A percentile compares a stretch with the other conserved stretches of the same genome.
Evolutionary conservation across 2,329 filamentous ascomycete species (phyloP).

Genomic region (Aspergillus puulaauensis): DNA sequence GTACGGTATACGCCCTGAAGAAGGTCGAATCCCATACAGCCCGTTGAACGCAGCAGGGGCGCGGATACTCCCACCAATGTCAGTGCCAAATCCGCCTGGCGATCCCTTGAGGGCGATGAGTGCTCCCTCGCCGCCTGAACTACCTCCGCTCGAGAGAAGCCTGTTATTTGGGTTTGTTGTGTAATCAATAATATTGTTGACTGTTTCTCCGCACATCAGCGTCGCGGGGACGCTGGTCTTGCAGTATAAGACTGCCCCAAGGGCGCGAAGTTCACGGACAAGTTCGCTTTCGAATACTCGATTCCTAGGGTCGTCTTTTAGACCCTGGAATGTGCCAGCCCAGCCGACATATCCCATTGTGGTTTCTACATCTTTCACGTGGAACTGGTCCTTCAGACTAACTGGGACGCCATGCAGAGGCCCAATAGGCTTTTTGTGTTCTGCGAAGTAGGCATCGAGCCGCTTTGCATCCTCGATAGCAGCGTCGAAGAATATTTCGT

Average conservation of each 20-base stretch:
- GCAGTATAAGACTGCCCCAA: conserved; percentile 57
- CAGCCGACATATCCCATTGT: conserved; percentile 67
- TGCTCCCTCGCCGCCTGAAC: conserved; percentile 60
- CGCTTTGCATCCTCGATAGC: conserved; percentile 50
- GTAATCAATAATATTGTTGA: conserved; percentile 62
- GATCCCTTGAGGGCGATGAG: conserved; percentile 55
- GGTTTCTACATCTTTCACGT: conserved; percentile 51
- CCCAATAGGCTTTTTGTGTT: conserved; percentile 50
- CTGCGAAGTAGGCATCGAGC: conserved; percentile 49
- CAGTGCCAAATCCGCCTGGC: conserved; percentile 59
- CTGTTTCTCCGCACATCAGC: conserved; percentile 58
- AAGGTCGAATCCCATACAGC: conserved; percentile 57
- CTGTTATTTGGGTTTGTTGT: conserved; percentile 59
- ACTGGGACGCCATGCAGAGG: conserved; percentile 64
- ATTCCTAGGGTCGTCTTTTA: conserved; percentile 52
- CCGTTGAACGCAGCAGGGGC: conserved; percentile 62
- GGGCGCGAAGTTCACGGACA: conserved; percentile 52
- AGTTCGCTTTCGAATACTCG: conserved; percentile 57
- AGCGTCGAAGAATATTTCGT: conserved; percentile 55
- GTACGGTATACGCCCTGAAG: conserved; percentile 54
- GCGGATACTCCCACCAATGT: conserved; percentile 57
- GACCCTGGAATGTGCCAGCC: conserved; percentile 61
- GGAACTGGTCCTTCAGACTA: conserved; percentile 52
- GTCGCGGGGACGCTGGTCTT: conserved; percentile 59
- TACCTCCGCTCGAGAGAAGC: conserved; percentile 55